Conservation (phyloP, 176 grass and related monocot genomes). For the Aegilops speltoides region DNA sequence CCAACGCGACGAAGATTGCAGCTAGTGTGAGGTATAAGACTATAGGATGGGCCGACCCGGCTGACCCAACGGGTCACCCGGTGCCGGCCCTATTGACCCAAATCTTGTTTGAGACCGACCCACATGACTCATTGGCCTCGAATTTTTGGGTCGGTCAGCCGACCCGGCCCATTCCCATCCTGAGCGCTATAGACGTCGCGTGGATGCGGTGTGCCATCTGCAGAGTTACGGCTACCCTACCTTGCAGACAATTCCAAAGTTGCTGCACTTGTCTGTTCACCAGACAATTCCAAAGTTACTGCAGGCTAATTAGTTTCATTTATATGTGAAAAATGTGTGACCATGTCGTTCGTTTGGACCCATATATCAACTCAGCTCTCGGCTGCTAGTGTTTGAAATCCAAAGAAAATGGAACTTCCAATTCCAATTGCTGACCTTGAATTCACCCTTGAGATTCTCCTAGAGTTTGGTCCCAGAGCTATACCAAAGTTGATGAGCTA, state of each 20-base stretch:
- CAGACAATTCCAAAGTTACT: too few species aligned
- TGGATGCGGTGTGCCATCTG: neutral
- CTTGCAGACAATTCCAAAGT: neutral
- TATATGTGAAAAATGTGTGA: neutral
- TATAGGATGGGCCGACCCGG: too few species aligned
- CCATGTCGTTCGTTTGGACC: neutral
- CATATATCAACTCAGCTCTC: neutral
- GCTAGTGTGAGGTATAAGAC: too few species aligned
- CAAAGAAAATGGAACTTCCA: neutral
- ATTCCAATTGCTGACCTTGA: conserved; percentile 1
- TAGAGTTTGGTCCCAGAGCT: neutral
- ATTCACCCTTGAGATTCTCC: neutral
- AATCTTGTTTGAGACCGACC: too few species aligned
- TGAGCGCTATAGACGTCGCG: neutral
- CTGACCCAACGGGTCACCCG: too few species aligned
- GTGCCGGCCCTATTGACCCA: too few species aligned
- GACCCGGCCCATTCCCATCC: too few species aligned
- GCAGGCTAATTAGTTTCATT: neutral
- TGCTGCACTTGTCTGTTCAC: too few species aligned
- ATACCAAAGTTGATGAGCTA: neutral
- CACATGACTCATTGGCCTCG: too few species aligned
- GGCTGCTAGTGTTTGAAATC: neutral
- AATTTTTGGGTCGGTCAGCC: too few species aligned
- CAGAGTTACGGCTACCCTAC: too few species aligned
- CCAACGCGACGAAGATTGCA: too few species aligned